Conservation (phyloP, 306 rosid genomes). For the Rosa chinensis region DNA sequence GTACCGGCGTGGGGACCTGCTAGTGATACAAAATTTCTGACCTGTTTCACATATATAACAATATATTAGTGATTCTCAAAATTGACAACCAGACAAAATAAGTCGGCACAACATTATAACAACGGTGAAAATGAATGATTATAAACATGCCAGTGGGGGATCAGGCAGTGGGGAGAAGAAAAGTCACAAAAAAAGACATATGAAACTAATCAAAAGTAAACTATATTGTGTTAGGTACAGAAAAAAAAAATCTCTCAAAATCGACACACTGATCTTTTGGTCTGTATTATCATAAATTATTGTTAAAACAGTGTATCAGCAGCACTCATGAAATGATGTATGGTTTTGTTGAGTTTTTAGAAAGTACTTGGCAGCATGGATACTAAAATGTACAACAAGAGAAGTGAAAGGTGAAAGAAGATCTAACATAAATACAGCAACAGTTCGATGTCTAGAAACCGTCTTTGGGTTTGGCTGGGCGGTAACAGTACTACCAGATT, state of each 20-base stretch:
- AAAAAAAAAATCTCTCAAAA: not conserved
- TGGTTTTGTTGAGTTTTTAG: not conserved
- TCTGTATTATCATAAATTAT: not conserved
- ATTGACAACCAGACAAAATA: not conserved
- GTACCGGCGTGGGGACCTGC: constrained; percentile 85
- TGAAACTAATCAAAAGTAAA: not conserved
- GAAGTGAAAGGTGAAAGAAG: not conserved
- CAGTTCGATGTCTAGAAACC: not conserved
- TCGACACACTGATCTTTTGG: not conserved
- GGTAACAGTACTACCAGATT: not conserved
- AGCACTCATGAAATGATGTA: not conserved
- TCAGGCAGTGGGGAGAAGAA: not conserved
- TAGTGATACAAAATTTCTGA: constrained; percentile 63
- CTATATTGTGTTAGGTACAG: not conserved
- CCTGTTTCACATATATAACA: constrained; percentile 43
- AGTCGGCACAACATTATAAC: not conserved
- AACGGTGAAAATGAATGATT: not conserved
- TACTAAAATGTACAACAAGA: not conserved
- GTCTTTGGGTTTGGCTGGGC: not conserved
- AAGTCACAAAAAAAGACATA: not conserved
- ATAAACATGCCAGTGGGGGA: not conserved
- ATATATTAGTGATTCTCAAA: not conserved
- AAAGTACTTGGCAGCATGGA: not conserved
- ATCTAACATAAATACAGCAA: not conserved
- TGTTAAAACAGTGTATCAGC: not conserved